Percentiles rank a stretch among this genome's conserved stretches.
phyloP scores from a whole-genome alignment of 2,329 filamentous ascomycete genomes.

The Rugonectria rugulosa region DNA sequence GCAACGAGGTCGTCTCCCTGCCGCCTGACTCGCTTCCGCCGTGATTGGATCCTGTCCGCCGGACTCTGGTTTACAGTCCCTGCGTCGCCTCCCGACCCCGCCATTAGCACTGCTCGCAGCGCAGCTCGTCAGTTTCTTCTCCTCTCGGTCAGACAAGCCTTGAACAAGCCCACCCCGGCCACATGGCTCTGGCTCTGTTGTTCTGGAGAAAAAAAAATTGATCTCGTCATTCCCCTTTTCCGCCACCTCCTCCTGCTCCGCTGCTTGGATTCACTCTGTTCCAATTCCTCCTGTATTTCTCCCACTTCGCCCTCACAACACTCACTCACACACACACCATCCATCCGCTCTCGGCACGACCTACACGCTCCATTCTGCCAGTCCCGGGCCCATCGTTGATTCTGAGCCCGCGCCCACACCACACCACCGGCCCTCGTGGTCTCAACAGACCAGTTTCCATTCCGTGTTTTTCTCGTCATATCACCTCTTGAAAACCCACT shows the following conservation, averaged over 20 bases:
- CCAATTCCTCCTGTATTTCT: constrained; percentile 19
- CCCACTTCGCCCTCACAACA: constrained; percentile 15
- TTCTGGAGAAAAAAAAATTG: constrained; percentile 38
- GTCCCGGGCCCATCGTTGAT: constrained; percentile 23
- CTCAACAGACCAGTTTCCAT: constrained; percentile 32
- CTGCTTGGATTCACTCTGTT: constrained; percentile 10
- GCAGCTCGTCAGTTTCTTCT: constrained; percentile 13
- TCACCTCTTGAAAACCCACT: constrained; percentile 38
- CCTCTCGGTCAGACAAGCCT: constrained; percentile 33
- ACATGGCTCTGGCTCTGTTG: constrained; percentile 34
- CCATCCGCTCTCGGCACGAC: constrained; percentile 40
- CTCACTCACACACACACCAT: too few relatives aligned
- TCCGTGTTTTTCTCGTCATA: constrained; percentile 45
- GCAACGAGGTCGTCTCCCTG: constrained; percentile 29
- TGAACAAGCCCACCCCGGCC: constrained; percentile 39
- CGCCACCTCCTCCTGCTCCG: constrained; percentile 13
- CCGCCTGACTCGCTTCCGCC: constrained; percentile 38
- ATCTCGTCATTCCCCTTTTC: constrained; percentile 42
- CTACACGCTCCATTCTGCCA: constrained; percentile 29
- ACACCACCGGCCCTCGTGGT: constrained; percentile 38
- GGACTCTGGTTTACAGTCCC: constrained; percentile 32
- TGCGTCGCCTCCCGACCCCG: constrained; percentile 35
- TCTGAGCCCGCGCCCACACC: constrained; percentile 35
- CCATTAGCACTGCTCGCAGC: constrained; percentile 28
- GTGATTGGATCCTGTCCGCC: constrained; percentile 37